phyloP scores from a whole-genome alignment of 129 eudicot species.

The Mikania micrantha region DNA sequence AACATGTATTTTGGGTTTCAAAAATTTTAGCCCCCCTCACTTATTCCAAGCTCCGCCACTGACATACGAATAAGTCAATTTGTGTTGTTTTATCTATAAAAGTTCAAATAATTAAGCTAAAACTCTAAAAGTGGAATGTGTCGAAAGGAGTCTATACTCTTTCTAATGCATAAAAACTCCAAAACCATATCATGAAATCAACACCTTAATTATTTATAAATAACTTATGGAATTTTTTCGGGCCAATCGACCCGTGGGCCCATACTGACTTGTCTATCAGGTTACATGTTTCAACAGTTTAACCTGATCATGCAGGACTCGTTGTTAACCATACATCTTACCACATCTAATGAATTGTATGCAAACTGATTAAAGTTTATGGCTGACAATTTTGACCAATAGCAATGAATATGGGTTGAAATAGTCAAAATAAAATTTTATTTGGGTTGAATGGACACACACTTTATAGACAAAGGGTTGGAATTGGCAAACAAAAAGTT shows the following conservation, averaged over 20 bases:
- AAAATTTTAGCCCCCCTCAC: no score
- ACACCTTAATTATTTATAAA: neutral
- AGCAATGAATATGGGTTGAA: no score
- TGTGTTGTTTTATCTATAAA: neutral
- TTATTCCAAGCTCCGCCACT: no score
- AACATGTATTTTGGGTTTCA: no score
- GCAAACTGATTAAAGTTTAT: neutral
- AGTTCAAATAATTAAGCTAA: neutral
- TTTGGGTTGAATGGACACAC: no score
- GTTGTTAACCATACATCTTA: neutral
- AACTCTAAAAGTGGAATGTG: no score
- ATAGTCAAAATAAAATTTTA: no score
- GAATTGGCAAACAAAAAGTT: no score
- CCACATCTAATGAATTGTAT: neutral
- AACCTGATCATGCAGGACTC: neutral
- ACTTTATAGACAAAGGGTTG: no score
- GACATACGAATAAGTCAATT: neutral
- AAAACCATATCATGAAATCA: neutral
- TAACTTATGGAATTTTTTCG: neutral
- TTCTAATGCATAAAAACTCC: neutral
- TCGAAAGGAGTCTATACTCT: neutral
- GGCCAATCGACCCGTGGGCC: neutral
- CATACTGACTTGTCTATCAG: neutral
- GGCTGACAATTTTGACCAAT: no score
- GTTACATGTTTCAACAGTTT: neutral